Percentiles rank a stretch among this genome's conserved stretches.
phyloP scores from a whole-genome alignment of 176 grass and related monocot species.

The Zizania latifolia region DNA sequence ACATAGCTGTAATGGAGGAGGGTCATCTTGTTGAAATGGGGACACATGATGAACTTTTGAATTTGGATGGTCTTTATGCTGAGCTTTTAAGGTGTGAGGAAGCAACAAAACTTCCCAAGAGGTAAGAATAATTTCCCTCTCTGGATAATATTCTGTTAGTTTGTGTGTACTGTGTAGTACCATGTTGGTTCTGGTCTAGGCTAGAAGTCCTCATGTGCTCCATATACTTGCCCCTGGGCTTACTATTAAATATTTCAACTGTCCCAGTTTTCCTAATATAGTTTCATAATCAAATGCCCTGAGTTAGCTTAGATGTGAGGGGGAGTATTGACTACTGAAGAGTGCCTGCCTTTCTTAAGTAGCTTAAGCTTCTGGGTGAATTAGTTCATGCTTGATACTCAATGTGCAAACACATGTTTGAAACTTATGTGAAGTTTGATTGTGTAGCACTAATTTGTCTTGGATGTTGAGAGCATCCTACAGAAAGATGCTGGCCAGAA shows the following conservation, averaged over 20 bases:
- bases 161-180: background rate
- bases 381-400: background rate
- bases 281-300: background rate
- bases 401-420: background rate
- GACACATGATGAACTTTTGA: slow-evolving; percentile 89
- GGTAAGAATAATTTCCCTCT: slow-evolving; percentile 35
- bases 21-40: slow-evolving; percentile 99
- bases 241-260: background rate
- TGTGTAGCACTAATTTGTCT: background rate
- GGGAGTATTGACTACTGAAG: background rate
- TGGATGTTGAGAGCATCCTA: background rate
- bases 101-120: slow-evolving; percentile 95
- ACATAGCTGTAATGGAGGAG: slow-evolving; percentile 99
- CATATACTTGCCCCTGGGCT: background rate
- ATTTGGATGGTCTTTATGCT: slow-evolving; percentile 89
- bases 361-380: background rate
- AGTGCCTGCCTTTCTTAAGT: background rate
- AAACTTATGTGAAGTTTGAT: background rate
- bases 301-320: background rate
- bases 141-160: background rate
- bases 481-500: background rate
- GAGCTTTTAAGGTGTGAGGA: slow-evolving; percentile 97
- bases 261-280: background rate
- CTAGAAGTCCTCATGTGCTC: background rate
- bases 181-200: background rate